Evolutionary conservation across 2,329 filamentous ascomycete species (phyloP), one percentile per base, ranked within the genome.

Genomic region (Sarocladiaceae sp.): DNA sequence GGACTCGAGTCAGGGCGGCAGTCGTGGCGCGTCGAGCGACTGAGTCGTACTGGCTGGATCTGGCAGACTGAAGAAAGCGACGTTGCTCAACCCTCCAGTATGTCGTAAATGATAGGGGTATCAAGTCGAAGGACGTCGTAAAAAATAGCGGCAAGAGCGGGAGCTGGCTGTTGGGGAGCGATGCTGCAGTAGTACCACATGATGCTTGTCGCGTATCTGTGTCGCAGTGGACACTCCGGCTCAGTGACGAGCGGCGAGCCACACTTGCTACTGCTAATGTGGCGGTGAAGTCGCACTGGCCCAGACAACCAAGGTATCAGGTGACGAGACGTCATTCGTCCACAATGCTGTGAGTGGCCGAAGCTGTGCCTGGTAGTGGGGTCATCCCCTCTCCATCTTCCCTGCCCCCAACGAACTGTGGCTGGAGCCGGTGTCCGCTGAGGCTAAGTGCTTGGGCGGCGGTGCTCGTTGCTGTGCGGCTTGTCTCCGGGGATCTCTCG

Each of bases 261-360:
- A 50, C 47, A 50, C 17, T 3, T 31, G 4, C 17, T n/a, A 5
- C 10, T 50, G 18, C 10, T 10, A 11, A 4, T 50, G 47, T 50
- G 29, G 47, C 31, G 47, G 47, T 37, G 47, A 17, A 12, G 10
- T 48, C 44, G 18, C 44, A 6, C 25, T 22, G 3, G 12, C 18
- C 28, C 22, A 31, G 28, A 36, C 29, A 17, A 50, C 15, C 22
- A n/a, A 11, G 17, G 47, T 26, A 37, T 50, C 47, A 50, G 47
- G 47, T 50, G 47, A 50, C 47, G 47, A 50, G 28, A 50, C 33
- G 47, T 37, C 47, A 36, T 36, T n/a, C 36, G 47, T 31, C 26
- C 37, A 20, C 17, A 17, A 12, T 7, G 47, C 33, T 50, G 25
- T 50, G 33, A 50, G 31, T 50, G 47, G 47, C n/a, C 18, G 18